Evolutionary conservation across 345 rosid genomes (phyloP), one percentile per base, ranked within the genome.

Genomic region (Turnera subulata): DNA sequence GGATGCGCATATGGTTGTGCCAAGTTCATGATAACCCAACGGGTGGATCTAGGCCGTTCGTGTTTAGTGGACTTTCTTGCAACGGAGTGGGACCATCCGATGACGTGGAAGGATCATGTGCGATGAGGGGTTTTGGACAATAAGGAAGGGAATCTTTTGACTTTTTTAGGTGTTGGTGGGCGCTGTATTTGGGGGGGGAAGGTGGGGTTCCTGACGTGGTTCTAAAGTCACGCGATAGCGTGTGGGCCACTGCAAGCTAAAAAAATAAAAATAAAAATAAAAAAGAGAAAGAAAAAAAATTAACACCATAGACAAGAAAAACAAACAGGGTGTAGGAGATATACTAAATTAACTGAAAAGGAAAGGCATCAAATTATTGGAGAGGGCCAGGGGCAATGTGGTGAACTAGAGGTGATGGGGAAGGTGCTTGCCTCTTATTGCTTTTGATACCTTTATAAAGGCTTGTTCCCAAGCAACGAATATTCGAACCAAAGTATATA

Each of bases 131-230:
- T 32, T 11, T 18, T 29, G 15, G 53, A 6, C 19, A 23, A 16
- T 29, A 22, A 9, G 39, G 39, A 25, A 20, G 39, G 35, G 47
- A 22, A 16, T 40, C 35, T 29, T 29, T 53, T 62, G 59, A 62
- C 44, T n/a, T 46, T 58, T 35, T n/a, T 16, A 29, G 8, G 35
- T 29, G 35, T 29, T 29, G 35, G 35, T 29, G 35, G 35, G 35
- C 5, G 35, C 35, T 29, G 4, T 8, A 3, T 4, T 29, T 29
- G 35, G 35, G 35, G 8, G 5, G 42, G 1, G n/a, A n/a, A 1
- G 46, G 61, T 39, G 48, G 58, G 61, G 54, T 42, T 58, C 62
- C 54, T 68, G 60, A 48, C 68, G 62, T 61, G 53, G 70, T 68
- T 51, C 46, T 6, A 56, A 73, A 68, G 71, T 68, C 39, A 51